Conservation (phyloP, 225 moss, liverwort and hornwort genomes). For the Rhytidiadelphus loreus region DNA sequence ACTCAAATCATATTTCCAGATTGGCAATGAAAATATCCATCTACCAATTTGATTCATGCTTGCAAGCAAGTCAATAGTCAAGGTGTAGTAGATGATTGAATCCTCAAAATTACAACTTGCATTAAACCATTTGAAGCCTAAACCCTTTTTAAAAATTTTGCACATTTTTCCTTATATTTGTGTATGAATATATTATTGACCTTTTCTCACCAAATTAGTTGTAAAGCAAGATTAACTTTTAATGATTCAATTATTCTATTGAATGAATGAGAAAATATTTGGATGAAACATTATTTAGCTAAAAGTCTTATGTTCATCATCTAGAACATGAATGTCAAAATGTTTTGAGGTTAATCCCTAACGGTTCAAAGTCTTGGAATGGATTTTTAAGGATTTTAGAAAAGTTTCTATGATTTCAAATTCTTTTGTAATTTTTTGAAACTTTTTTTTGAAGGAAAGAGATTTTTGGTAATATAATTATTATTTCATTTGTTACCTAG, state of each 20-base stretch:
- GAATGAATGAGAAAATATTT: background rate
- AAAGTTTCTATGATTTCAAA: background rate
- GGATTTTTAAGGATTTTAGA: background rate
- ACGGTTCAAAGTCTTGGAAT: background rate
- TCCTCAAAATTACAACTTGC: background rate
- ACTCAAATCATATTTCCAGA: background rate
- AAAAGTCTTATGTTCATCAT: background rate
- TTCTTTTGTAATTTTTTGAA: background rate
- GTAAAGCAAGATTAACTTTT: background rate
- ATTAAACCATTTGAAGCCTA: background rate
- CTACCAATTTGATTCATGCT: background rate
- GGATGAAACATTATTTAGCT: background rate
- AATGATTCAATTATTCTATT: background rate
- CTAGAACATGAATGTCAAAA: accelerated
- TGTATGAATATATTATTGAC: background rate
- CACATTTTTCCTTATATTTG: background rate
- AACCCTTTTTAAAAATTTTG: accelerated
- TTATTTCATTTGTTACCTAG: background rate
- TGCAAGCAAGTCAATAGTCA: background rate
- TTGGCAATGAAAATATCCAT: background rate
- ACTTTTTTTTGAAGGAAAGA: accelerated
- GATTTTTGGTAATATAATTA: background rate
- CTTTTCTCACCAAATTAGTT: background rate
- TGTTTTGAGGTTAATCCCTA: background rate
- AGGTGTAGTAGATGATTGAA: accelerated